Conservation (phyloP, 305 asterid species). For the Petunia hybrid region DNA sequence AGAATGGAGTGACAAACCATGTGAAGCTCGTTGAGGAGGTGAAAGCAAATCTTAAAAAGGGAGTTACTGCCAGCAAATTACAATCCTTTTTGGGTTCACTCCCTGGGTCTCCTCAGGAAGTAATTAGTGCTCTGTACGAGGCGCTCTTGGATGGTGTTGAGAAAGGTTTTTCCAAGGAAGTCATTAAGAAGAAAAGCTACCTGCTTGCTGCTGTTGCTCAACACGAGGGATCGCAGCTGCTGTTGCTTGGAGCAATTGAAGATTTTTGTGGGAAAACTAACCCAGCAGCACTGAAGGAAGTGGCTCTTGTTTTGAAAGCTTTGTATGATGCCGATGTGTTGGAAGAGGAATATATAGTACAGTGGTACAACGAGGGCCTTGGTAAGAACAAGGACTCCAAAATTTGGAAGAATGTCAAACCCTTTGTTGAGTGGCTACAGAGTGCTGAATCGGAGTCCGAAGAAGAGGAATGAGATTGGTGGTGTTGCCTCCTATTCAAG, state of each 20-base stretch:
- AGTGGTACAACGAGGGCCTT: conserved; percentile 40
- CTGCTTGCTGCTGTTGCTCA: conserved; percentile 36
- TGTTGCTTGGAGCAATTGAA: conserved; percentile 32
- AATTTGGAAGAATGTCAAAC: conserved; percentile 48
- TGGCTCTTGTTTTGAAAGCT: conserved; percentile 48
- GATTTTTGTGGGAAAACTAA: conserved; percentile 32
- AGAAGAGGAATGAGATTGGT: conserved; percentile 33
- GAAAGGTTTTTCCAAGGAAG: conserved; percentile 42
- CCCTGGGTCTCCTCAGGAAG: conserved; percentile 38
- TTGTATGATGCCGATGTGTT: conserved; percentile 43
- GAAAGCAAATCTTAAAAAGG: conserved; percentile 32
- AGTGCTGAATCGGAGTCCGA: conserved; percentile 49
- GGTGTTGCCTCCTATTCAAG: background rate
- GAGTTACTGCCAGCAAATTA: conserved; percentile 32
- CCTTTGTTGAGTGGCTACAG: conserved; percentile 48
- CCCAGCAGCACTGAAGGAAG: conserved; percentile 35
- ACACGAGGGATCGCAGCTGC: conserved; percentile 32
- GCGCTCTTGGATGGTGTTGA: conserved; percentile 34
- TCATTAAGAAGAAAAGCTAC: conserved; percentile 38
- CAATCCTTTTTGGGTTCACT: conserved; percentile 34
- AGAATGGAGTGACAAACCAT: conserved; percentile 16
- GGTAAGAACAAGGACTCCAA: conserved; percentile 27
- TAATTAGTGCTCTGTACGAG: conserved; percentile 37
- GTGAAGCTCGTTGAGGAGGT: conserved; percentile 33
- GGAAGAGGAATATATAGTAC: conserved; percentile 44